Conservation (phyloP, 495 filamentous ascomycete genomes). For the Aspergillus steynii region DNA sequence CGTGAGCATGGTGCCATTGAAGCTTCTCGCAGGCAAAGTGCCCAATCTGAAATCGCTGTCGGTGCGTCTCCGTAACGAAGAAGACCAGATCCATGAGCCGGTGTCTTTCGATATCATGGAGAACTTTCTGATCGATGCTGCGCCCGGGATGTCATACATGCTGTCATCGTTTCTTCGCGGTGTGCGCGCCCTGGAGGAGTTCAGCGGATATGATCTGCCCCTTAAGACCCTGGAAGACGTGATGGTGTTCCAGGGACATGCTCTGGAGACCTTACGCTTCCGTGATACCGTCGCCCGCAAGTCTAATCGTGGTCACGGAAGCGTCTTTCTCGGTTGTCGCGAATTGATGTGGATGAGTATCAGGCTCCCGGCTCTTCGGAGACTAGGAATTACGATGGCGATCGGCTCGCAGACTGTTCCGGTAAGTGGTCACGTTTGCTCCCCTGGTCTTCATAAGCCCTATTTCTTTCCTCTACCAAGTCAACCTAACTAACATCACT, state of each 20-base stretch:
- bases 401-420: neutral
- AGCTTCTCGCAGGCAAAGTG: neutral
- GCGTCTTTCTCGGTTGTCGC: neutral
- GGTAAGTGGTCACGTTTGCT: neutral
- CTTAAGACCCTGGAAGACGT: neutral
- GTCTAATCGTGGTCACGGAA: neutral
- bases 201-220: neutral
- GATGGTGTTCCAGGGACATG: neutral
- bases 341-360: neutral
- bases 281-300: neutral
- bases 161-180: neutral
- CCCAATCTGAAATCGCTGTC: neutral
- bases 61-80: neutral
- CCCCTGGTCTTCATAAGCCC: neutral
- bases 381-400: neutral
- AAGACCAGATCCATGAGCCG: neutral
- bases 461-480: neutral
- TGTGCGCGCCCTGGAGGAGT: neutral
- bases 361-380: neutral
- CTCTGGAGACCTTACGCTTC: neutral
- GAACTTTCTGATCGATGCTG: neutral
- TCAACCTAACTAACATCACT: neutral
- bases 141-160: neutral
- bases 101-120: neutral
- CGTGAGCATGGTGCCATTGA: neutral